Evolutionary conservation across 1,284 basidiomycete genomes (phyloP), one percentile per base, ranked within the genome.

Genomic region (Pterulicium gracile): DNA sequence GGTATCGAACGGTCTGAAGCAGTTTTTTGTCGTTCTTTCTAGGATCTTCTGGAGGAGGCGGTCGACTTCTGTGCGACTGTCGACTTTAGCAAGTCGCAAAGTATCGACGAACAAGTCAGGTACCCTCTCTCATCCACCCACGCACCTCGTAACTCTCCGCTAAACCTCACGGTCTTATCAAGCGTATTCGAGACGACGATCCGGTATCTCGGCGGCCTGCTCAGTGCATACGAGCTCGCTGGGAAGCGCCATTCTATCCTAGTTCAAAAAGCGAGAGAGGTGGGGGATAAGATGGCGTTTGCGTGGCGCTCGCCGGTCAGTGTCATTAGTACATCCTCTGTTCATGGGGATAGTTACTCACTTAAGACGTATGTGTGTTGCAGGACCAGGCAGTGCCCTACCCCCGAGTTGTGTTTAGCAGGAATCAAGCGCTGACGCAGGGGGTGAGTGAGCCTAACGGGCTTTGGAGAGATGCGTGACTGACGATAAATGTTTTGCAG

Each of bases 261-360:
- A 10, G n/a, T 41, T 10, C n/a, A 41, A 10, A 41, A 41, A 17
- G 39, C 19, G 7, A 20, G 18, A 10, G 39, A 41, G 39, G 19
- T 41, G n/a, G 80, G 77, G 1, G 77, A 88, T 58, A 84, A 84
- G 59, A 63, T 92, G 63, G 65, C 69, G 0, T 70, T 68, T 53
- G 79, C 73, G 4, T 86, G 76, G 71, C 63, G n/a, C 10, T 7
- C 27, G 27, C n/a, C n/a, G n/a, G n/a, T n/a, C n/a, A n/a, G n/a
- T n/a, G n/a, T n/a, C n/a, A n/a, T n/a, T n/a, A n/a, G n/a, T n/a
- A n/a, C n/a, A n/a, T n/a, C n/a, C n/a, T n/a, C n/a, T n/a, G n/a
- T n/a, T n/a, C n/a, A n/a, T n/a, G n/a, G n/a, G n/a, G n/a, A n/a
- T n/a, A n/a, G n/a, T n/a, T n/a, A n/a, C n/a, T n/a, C n/a, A n/a